Percentiles rank a stretch among this genome's conserved stretches.
These are phyloP conservation scores for Polytrichum formosum DNA, from an alignment of 225 moss, liverwort and hornwort genomes.

Conservation along the genomic window DNA sequence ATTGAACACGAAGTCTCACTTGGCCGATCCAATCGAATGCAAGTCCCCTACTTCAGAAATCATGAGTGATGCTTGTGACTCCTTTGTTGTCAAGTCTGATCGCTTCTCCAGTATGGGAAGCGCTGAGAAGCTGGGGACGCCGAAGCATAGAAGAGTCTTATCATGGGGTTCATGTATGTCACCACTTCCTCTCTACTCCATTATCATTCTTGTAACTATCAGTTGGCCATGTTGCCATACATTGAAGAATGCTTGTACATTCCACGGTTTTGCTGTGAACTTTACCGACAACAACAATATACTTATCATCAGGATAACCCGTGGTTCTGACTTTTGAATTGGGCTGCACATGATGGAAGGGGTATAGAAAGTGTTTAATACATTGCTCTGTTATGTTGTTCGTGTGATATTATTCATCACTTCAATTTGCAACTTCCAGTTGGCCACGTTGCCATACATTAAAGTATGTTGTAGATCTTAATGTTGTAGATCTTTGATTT, in stretches of 20 bases:
- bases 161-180: constrained; percentile 50
- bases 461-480: too few relatives aligned
- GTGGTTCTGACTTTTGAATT: too few relatives aligned
- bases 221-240: background rate
- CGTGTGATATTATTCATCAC: too few relatives aligned
- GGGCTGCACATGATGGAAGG: too few relatives aligned
- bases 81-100: constrained; percentile 33
- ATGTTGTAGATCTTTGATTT: too few relatives aligned
- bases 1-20: constrained; percentile 3
- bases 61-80: constrained; percentile 50
- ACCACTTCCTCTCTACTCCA: background rate
- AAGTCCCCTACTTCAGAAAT: constrained; percentile 40
- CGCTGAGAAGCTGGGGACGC: constrained; percentile 30
- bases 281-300: too few relatives aligned
- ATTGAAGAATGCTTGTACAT: background rate
- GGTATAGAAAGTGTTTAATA: too few relatives aligned
- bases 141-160: constrained; percentile 43
- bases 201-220: background rate
- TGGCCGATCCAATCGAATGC: constrained; percentile 2
- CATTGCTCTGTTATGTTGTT: too few relatives aligned
- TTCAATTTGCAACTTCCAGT: too few relatives aligned
- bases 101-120: constrained; percentile 28
- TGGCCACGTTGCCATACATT: too few relatives aligned
- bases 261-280: too few relatives aligned
- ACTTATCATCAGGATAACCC: too few relatives aligned